Evolutionary conservation across 129 eudicot species (phyloP).

Genomic region (Erigeron canadensis): DNA sequence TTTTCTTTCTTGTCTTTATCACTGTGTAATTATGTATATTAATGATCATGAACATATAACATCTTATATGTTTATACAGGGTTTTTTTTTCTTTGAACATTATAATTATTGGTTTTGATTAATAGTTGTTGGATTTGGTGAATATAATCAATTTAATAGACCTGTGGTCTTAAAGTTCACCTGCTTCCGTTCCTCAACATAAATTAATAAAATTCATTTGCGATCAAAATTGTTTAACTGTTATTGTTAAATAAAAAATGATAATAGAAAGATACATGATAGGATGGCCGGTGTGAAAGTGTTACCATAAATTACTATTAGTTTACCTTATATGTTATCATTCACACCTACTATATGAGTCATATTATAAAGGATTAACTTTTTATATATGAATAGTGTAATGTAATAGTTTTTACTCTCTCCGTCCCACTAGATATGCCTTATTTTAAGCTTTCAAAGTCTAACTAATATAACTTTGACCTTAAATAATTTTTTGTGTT

Average conservation of each 20-base stretch:
- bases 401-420: too few species aligned
- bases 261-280: not conserved
- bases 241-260: too few species aligned
- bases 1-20: not conserved
- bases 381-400: too few species aligned
- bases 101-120: not conserved
- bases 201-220: slow-evolving; percentile 18
- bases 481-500: too few species aligned
- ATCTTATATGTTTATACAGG: not conserved
- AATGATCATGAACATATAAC: not conserved
- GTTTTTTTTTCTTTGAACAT: not conserved
- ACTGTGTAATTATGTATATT: too few species aligned
- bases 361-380: too few species aligned
- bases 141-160: slow-evolving; percentile 19
- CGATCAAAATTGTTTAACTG: not conserved
- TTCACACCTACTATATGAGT: not conserved
- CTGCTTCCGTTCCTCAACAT: slow-evolving; percentile 16
- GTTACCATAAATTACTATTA: not conserved
- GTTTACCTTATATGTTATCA: not conserved
- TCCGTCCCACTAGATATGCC: too few species aligned
- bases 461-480: too few species aligned
- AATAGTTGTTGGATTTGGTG: slow-evolving; percentile 26
- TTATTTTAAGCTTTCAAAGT: too few species aligned
- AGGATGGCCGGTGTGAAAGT: not conserved
- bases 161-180: slow-evolving; percentile 23